A percentile compares a stretch with the other conserved stretches of the same genome.
Conservation (phyloP, 2,329 filamentous ascomycete species). For the Pseudopyrenochaeta lycopersici region DNA sequence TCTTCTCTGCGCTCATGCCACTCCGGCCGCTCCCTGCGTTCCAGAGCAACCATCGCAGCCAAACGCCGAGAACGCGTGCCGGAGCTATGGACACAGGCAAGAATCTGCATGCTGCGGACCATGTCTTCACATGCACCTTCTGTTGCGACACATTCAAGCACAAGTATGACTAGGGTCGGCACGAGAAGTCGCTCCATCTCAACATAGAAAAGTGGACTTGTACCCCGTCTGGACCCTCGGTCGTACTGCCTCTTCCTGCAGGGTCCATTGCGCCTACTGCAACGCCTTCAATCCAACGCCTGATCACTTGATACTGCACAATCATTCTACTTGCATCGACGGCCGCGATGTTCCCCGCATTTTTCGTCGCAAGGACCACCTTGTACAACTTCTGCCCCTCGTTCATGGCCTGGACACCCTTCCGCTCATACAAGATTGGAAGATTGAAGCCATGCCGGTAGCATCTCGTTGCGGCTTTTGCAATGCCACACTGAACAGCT, state of each 20-base stretch:
- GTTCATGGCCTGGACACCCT: conserved; percentile 67
- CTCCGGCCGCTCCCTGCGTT: conserved; percentile 50
- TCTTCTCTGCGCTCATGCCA: conserved; percentile 58
- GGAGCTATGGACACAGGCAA: conserved; percentile 12
- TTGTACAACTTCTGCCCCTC: conserved; percentile 66
- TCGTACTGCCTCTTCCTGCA: conserved; percentile 61
- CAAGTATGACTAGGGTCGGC: conserved; percentile 41
- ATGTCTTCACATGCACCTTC: conserved; percentile 40
- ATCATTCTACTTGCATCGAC: conserved; percentile 69
- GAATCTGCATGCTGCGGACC: conserved; percentile 17
- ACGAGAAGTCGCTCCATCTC: conserved; percentile 39
- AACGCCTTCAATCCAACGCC: conserved; percentile 59
- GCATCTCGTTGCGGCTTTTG: conserved; percentile 62
- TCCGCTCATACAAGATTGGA: conserved; percentile 69
- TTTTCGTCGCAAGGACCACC: conserved; percentile 67
- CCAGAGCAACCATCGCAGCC: conserved; percentile 53
- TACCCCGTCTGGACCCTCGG: conserved; percentile 63
- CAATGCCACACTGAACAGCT: conserved; percentile 50
- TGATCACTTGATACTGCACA: conserved; percentile 65
- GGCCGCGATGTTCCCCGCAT: conserved; percentile 66
- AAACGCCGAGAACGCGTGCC: conserved; percentile 9
- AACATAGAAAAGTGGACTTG: conserved; percentile 55
- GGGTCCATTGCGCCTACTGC: conserved; percentile 66
- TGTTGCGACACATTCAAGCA: conserved; percentile 40
- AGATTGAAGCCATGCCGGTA: conserved; percentile 59